phyloP scores from a whole-genome alignment of 2,329 filamentous ascomycete species.

The Fusarium temperatum region DNA sequence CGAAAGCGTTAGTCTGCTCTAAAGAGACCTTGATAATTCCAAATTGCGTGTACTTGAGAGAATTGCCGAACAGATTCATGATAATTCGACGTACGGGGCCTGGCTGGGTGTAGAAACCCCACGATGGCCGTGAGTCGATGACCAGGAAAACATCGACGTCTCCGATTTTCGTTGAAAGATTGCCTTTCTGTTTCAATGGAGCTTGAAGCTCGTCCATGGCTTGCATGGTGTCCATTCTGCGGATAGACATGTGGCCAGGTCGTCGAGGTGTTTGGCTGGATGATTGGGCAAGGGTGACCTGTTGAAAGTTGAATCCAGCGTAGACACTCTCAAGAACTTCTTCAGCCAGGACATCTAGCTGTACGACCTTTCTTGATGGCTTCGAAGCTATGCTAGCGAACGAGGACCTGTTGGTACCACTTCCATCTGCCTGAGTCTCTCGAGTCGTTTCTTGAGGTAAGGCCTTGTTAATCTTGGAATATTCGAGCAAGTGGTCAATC shows the following conservation, averaged over 20 bases:
- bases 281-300: conserved; percentile 33
- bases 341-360: conserved; percentile 54
- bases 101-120: conserved; percentile 64
- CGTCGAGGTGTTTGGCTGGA: conserved; percentile 6
- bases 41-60: conserved; percentile 65
- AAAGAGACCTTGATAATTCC: conserved; percentile 47
- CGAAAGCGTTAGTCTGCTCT: conserved; percentile 22
- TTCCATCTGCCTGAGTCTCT: background rate
- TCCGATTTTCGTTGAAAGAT: conserved; percentile 21
- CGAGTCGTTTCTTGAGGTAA: conserved; percentile 1
- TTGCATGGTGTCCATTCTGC: conserved; percentile 51
- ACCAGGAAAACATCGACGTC: conserved; percentile 44
- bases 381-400: conserved; percentile 15
- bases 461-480: conserved; percentile 62
- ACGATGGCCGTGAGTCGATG: conserved; percentile 55
- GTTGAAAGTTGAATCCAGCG: conserved; percentile 54
- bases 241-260: conserved; percentile 26
- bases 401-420: background rate
- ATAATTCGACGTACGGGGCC: conserved; percentile 63
- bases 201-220: conserved; percentile 45
- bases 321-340: conserved; percentile 59
- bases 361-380: conserved; percentile 37
- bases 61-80: conserved; percentile 71
- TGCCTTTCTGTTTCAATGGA: background rate
- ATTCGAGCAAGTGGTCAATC: conserved; percentile 63